phyloP scores from a whole-genome alignment of 2,329 filamentous ascomycete genomes.

The Ceratocystis smalleyi region DNA sequence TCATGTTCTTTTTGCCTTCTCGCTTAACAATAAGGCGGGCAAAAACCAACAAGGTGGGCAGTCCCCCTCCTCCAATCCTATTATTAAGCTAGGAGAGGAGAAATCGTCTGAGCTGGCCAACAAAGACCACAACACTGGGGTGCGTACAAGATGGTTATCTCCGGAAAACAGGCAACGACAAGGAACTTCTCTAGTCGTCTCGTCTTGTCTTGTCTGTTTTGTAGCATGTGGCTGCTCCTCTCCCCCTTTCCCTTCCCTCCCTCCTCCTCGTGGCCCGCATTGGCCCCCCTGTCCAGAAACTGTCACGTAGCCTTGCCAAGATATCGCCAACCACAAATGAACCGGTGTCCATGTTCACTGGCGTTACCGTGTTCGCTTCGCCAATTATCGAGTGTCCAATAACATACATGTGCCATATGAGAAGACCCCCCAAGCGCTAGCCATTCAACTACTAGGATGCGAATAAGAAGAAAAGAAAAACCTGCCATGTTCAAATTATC shows the following conservation, averaged over 20 bases:
- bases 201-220: not conserved
- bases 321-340: not conserved
- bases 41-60: no score
- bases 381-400: no score
- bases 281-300: not conserved
- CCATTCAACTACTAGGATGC: not conserved
- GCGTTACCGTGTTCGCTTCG: no score
- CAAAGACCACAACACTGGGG: not conserved
- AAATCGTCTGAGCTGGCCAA: no score
- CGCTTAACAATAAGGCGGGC: no score
- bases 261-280: not conserved
- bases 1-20: no score
- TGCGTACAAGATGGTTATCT: not conserved
- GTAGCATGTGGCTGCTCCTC: not conserved
- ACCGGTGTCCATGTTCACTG: not conserved
- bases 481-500: not conserved
- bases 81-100: no score
- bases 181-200: not conserved
- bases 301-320: not conserved
- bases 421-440: no score
- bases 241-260: not conserved
- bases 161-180: not conserved
- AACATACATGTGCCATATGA: no score
- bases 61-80: no score
- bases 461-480: not conserved